phyloP scores from a whole-genome alignment of 495 filamentous ascomycete genomes.

The Aspergillus indologenus region DNA sequence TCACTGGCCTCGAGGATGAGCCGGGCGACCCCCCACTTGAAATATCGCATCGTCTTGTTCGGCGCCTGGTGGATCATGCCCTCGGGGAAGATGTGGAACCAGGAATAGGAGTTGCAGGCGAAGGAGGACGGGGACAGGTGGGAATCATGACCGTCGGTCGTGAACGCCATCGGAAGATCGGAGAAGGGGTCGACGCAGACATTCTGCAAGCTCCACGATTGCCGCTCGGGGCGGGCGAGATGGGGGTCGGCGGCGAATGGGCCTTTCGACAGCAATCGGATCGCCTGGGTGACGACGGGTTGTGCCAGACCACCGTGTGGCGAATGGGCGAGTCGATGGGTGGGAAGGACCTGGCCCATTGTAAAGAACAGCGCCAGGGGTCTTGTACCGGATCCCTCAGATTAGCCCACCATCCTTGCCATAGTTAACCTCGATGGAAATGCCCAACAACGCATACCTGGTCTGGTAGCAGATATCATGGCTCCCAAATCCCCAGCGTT shows the following conservation, averaged over 20 bases:
- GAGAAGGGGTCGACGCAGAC: slow-evolving; percentile 50
- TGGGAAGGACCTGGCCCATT: slow-evolving; percentile 84
- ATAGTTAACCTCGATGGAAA: slow-evolving; percentile 1
- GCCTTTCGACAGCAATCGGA: slow-evolving; percentile 72
- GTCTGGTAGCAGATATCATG: slow-evolving; percentile 81
- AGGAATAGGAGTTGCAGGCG: slow-evolving; percentile 59
- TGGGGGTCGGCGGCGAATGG: slow-evolving; percentile 48
- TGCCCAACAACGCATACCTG: slow-evolving; percentile 23
- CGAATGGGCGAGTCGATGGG: slow-evolving; percentile 76
- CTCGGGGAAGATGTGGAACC: slow-evolving; percentile 96
- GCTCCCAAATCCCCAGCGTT: slow-evolving; percentile 83
- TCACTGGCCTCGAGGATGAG: slow-evolving; percentile 84
- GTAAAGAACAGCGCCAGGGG: slow-evolving; percentile 70
- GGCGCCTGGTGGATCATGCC: slow-evolving; percentile 88
- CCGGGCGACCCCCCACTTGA: slow-evolving; percentile 92
- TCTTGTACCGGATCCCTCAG: slow-evolving; percentile 26
- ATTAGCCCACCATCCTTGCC: slow-evolving; percentile 19
- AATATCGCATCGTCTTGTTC: slow-evolving; percentile 79
- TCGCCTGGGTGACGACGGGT: slow-evolving; percentile 79
- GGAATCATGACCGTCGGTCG: slow-evolving; percentile 56
- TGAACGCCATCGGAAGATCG: slow-evolving; percentile 44
- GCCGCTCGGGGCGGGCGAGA: slow-evolving; percentile 32
- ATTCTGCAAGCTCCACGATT: slow-evolving; percentile 38
- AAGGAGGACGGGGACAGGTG: slow-evolving; percentile 57
- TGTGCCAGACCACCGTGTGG: slow-evolving; percentile 72